A percentile compares a stretch with the other conserved stretches of the same genome.
phyloP scores from a whole-genome alignment of 179 eudicot species.

The Patellifolia procumbens region DNA sequence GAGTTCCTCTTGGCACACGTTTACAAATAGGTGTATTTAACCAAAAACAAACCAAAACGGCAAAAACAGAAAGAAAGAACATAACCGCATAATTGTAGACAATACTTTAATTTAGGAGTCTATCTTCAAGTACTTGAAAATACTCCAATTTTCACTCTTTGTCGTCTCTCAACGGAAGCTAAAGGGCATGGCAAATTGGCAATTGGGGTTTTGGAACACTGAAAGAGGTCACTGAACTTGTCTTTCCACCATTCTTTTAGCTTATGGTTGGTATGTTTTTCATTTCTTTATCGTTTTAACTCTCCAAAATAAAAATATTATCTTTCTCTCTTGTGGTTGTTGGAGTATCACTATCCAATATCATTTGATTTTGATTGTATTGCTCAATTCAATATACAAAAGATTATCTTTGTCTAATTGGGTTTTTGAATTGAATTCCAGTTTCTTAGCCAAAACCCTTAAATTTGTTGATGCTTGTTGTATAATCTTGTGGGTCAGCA shows the following conservation, averaged over 20 bases:
- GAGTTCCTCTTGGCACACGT: slow-evolving; percentile 3
- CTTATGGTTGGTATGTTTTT: slow-evolving; percentile 5
- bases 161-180: neutral
- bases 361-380: neutral
- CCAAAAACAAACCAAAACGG: neutral
- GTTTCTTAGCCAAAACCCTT: neutral
- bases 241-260: neutral
- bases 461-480: neutral
- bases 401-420: neutral
- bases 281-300: neutral
- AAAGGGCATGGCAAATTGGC: neutral
- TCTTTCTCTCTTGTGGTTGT: neutral
- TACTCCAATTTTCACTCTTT: neutral
- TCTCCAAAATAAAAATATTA: neutral
- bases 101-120: neutral
- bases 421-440: slow-evolving; percentile 8
- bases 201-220: neutral
- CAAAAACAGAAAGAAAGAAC: neutral
- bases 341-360: neutral
- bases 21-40: neutral
- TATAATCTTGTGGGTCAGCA: neutral
- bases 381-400: neutral
- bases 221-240: neutral
- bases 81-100: neutral
- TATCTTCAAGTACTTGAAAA: neutral